Percentiles rank a stretch among this genome's conserved stretches.
phyloP scores from a whole-genome alignment of 495 filamentous ascomycete genomes.

The Penicillium paradoxum region DNA sequence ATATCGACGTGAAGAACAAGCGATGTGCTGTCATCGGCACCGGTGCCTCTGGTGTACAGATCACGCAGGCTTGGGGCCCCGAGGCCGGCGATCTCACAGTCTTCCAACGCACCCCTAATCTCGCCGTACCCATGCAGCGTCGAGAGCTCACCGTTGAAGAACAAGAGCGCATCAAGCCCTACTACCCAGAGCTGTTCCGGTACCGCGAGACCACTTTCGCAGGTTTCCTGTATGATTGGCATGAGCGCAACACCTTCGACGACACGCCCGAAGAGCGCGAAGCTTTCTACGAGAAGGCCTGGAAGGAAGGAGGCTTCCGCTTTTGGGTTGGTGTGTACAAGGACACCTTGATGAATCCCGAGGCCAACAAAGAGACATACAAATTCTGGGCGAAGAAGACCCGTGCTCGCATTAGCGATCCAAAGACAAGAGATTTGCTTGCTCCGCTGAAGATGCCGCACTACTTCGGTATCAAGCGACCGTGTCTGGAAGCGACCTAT shows the following conservation, averaged over 20 bases:
- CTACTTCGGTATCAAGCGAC: conserved; percentile 52
- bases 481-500: conserved; percentile 49
- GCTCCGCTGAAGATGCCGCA: conserved; percentile 49
- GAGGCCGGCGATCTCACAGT: conserved; percentile 37
- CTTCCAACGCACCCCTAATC: conserved; percentile 53
- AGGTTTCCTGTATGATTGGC: conserved; percentile 8
- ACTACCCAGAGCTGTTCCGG: conserved; percentile 11
- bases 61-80: conserved; percentile 47
- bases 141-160: conserved; percentile 2
- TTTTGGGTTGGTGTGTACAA: conserved; percentile 50
- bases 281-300: conserved; percentile 43
- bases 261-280: conserved; percentile 45
- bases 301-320: conserved; percentile 46
- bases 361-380: conserved; percentile 48
- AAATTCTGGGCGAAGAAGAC: conserved; percentile 55
- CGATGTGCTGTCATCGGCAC: conserved; percentile 55
- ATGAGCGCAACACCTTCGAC: conserved; percentile 35
- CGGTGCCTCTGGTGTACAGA: conserved; percentile 55
- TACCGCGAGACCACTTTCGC: conserved; percentile 3
- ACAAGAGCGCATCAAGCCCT: not conserved
- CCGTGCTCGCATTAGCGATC: conserved; percentile 46
- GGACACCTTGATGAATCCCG: conserved; percentile 43
- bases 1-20: conserved; percentile 46
- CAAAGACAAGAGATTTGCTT: conserved; percentile 44
- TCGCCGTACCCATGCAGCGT: conserved; percentile 51